Base-by-base conservation (phyloP, 1,284 basidiomycete species). In the Peniophora sp. region DNA sequence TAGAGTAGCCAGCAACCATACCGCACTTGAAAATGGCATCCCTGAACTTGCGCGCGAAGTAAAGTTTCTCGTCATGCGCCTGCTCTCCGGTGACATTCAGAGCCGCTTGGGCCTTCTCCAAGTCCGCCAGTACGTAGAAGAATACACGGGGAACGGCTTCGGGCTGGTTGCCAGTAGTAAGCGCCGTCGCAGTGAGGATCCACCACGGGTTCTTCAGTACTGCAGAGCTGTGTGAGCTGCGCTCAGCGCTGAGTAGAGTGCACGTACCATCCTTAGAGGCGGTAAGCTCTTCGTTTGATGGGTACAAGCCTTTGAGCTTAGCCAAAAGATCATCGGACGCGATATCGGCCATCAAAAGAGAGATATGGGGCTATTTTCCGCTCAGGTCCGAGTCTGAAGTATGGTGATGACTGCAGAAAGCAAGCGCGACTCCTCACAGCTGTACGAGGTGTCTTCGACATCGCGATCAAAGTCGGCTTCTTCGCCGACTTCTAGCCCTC, bases 1-100 rank as follows among this genome's bases (percentile, higher is more conserved):
- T 74, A 8, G 79, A 71, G 55, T 76, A 76, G 14, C 81, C 81
- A 52, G 68, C 68, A 17, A 75, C 70, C 55, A 79, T 59, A 6
- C 77, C 79, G 8, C 73, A 70, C 57, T 81, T 81, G 63, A 83
- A 74, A 6, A 83, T 54, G 0, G 73, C 73, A 52, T 83, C 81
- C 12, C 79, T 69, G 20, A 81, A 58, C 57, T 72, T 78, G 50
- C 72, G 66, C 41, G 73, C 73, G 3, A 81, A 63, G 3, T 66
- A 41, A 24, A 69, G 61, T 39, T 62, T 64, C 51, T 76, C 68
- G 8, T 60, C 57, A 12, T 65, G 62, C 0, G 62, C 61, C 22
- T 62, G 50, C 24, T 48, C 60, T 1, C 49, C 50, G 5, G 63
- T 54, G 1, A 60, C 59, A 24, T 67, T 61, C 35, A 54, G 50